A percentile compares a stretch with the other conserved stretches of the same genome.
Evolutionary conservation across 352 stramenopile genomes (phyloP).

Genomic region (Pilasporangium apinafurcum): DNA sequence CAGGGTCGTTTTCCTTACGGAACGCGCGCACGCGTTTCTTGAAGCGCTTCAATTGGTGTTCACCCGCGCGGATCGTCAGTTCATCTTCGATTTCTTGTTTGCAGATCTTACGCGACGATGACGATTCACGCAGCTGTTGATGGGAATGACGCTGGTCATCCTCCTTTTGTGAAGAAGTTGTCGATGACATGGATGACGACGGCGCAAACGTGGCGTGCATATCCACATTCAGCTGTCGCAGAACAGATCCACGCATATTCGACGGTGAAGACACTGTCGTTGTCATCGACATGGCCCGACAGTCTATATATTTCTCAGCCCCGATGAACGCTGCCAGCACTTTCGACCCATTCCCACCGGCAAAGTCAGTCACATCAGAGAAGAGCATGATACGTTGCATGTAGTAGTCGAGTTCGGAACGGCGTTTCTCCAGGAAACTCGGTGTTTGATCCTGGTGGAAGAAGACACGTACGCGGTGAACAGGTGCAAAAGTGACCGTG

Average conservation of each 20-base stretch:
- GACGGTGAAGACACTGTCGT: slow-evolving; percentile 9
- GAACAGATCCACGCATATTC: background rate
- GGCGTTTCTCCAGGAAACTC: slow-evolving; percentile 67
- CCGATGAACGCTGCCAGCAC: slow-evolving; percentile 63
- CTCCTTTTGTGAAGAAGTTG: slow-evolving; percentile 10
- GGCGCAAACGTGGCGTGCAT: slow-evolving; percentile 23
- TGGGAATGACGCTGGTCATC: no score
- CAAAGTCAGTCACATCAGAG: slow-evolving; percentile 59
- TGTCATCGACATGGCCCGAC: slow-evolving; percentile 9
- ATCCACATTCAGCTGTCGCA: slow-evolving; percentile 32
- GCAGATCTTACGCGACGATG: slow-evolving; percentile 24
- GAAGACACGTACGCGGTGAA: slow-evolving; percentile 62
- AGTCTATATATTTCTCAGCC: slow-evolving; percentile 41
- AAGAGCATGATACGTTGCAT: slow-evolving; percentile 79
- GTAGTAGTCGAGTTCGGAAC: slow-evolving; percentile 79
- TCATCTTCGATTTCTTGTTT: slow-evolving; percentile 72
- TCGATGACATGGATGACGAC: slow-evolving; percentile 12
- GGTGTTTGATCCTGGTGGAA: slow-evolving; percentile 68
- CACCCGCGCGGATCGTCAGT: slow-evolving; percentile 32
- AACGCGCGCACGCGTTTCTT: slow-evolving; percentile 62
- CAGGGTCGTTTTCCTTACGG: slow-evolving; percentile 63
- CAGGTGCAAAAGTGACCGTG: slow-evolving; percentile 64
- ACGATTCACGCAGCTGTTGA: background rate
- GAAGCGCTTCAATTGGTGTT: slow-evolving; percentile 55
- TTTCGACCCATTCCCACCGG: slow-evolving; percentile 30